A percentile compares a stretch with the other conserved stretches of the same genome.
phyloP scores from a whole-genome alignment of 2,329 filamentous ascomycete species.

The Cadophora sp. region DNA sequence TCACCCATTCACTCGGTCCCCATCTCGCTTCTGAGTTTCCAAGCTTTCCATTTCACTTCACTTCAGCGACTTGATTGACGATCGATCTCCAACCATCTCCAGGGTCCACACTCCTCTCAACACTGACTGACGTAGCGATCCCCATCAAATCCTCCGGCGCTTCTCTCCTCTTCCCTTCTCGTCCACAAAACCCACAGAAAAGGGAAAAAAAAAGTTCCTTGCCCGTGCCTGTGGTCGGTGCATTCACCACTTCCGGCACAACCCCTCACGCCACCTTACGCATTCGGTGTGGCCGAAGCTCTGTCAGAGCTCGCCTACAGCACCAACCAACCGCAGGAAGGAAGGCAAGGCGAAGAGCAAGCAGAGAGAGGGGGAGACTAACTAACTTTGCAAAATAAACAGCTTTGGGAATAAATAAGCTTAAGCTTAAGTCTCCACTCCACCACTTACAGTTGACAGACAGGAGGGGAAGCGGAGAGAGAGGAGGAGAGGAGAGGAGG shows the following conservation, averaged over 20 bases:
- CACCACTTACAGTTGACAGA: too few species aligned
- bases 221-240: not conserved
- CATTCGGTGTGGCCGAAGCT: slow-evolving; percentile 4
- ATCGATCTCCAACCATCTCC: not conserved
- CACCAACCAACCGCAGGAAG: too few species aligned
- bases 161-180: too few species aligned
- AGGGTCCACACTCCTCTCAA: too few species aligned
- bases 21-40: not conserved
- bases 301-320: not conserved
- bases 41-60: too few species aligned
- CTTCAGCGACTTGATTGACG: not conserved
- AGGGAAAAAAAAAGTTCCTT: not conserved
- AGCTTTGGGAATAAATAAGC: too few species aligned
- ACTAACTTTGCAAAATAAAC: too few species aligned
- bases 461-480: too few species aligned
- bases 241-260: not conserved
- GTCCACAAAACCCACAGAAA: not conserved
- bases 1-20: not conserved
- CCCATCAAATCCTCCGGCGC: not conserved
- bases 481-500: too few species aligned
- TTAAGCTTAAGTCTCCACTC: too few species aligned
- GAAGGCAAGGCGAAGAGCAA: too few species aligned
- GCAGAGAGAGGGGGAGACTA: too few species aligned
- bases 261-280: slow-evolving; percentile 6
- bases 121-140: slow-evolving; percentile 17